Percentiles rank a stretch among this genome's conserved stretches.
Conservation (phyloP, 2,329 filamentous ascomycete species). For the Fusarium aywerte region DNA sequence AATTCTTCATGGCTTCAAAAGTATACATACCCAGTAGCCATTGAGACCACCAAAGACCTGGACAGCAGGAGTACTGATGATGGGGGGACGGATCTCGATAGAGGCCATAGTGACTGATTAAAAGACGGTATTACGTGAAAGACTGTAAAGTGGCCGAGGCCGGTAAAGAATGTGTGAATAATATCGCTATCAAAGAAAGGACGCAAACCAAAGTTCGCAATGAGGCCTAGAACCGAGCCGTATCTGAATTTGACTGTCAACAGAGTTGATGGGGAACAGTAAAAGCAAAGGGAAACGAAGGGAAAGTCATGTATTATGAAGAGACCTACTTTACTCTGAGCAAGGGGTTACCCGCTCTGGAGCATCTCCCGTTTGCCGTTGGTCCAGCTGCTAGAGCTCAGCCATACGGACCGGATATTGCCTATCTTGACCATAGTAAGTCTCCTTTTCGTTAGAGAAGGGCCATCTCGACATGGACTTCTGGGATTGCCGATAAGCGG, state of each 20-base stretch:
- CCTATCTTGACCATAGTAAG: constrained; percentile 36
- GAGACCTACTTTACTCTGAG: constrained; percentile 1
- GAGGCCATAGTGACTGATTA: constrained; percentile 37
- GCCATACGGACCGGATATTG: constrained; percentile 38
- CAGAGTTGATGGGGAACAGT: constrained; percentile 36
- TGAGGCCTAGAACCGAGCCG: constrained; percentile 47
- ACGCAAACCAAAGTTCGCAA: constrained; percentile 54
- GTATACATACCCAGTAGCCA: constrained; percentile 53
- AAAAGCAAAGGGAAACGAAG: constrained; percentile 15
- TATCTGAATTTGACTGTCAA: constrained; percentile 45
- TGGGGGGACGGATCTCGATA: constrained; percentile 30
- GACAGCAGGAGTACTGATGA: constrained; percentile 11
- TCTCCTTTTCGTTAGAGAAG: constrained; percentile 10
- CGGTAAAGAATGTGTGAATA: constrained; percentile 48
- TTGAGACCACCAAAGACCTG: constrained; percentile 50
- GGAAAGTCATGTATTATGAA: constrained; percentile 14
- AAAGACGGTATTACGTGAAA: constrained; percentile 39
- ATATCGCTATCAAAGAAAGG: constrained; percentile 52
- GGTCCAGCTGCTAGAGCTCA: constrained; percentile 15
- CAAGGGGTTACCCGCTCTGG: constrained; percentile 7
- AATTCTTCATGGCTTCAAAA: not conserved
- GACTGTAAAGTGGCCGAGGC: constrained; percentile 52
- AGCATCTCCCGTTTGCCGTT: constrained; percentile 14
- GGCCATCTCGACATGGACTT: constrained; percentile 3
- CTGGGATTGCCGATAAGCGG: constrained; percentile 9